These are phyloP conservation scores for Botrytis tulipae DNA, from an alignment of 2,329 filamentous ascomycete genomes.

Conservation along the genomic window DNA sequence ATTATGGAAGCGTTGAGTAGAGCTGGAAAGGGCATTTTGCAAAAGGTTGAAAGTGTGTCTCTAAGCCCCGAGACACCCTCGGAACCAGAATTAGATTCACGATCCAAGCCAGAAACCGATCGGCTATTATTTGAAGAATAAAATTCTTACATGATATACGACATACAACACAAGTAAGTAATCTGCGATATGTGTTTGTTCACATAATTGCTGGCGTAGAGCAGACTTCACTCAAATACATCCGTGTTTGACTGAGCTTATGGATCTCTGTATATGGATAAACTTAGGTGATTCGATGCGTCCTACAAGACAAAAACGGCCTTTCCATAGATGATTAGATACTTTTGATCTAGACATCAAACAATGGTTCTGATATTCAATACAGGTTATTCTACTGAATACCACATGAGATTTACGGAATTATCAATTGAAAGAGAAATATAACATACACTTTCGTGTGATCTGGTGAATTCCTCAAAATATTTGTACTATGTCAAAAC, in stretches of 20 bases:
- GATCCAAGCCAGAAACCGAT: not conserved
- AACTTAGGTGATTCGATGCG: not conserved
- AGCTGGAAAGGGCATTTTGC: constrained; percentile 23
- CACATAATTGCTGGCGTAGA: not conserved
- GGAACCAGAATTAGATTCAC: not conserved
- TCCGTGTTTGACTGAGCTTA: not conserved
- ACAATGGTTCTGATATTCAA: no score
- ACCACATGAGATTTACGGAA: not conserved
- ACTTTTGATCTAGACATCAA: not conserved
- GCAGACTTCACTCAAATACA: not conserved
- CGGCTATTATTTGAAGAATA: not conserved
- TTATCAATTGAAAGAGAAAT: not conserved
- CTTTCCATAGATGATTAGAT: not conserved
- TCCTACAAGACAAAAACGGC: not conserved
- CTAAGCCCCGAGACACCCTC: not conserved
- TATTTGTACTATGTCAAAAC: not conserved
- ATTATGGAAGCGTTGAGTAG: constrained; percentile 31
- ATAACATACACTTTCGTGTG: not conserved
- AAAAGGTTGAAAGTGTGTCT: constrained; percentile 15
- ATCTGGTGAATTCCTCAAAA: not conserved
- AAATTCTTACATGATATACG: not conserved
- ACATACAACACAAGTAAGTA: not conserved
- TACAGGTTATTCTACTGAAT: not conserved
- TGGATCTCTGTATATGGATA: not conserved
- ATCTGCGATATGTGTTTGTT: not conserved